These are phyloP conservation scores for Barnettozyma populi DNA, from an alignment of 805 yeast genomes.

Conservation along the genomic window DNA sequence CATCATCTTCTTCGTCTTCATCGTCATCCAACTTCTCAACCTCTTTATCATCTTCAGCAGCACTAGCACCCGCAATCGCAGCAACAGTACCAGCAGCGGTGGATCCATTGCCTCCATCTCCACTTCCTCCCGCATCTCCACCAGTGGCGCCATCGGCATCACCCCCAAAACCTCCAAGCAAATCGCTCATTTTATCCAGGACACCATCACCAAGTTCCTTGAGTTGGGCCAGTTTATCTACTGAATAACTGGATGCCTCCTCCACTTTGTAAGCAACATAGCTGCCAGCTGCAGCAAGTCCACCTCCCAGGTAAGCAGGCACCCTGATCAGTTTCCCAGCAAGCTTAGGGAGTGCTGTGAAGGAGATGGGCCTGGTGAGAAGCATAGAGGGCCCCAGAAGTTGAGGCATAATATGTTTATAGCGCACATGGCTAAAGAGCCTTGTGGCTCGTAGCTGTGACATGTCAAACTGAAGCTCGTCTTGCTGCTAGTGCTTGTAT, in stretches of 20 bases:
- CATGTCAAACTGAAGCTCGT: background rate
- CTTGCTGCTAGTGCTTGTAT: background rate
- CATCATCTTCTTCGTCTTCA: constrained; percentile 49
- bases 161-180: constrained; percentile 22
- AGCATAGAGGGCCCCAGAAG: constrained; percentile 2
- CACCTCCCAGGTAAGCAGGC: constrained; percentile 86
- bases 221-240: constrained; percentile 56
- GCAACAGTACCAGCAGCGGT: constrained; percentile 57
- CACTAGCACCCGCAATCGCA: constrained; percentile 39
- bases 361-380: constrained; percentile 18
- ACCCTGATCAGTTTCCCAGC: constrained; percentile 49
- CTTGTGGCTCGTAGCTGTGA: constrained; percentile 6
- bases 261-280: constrained; percentile 89
- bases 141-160: constrained; percentile 22
- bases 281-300: constrained; percentile 91
- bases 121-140: constrained; percentile 16
- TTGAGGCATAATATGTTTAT: background rate
- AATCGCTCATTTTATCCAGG: constrained; percentile 33
- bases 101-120: constrained; percentile 33
- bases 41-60: constrained; percentile 42
- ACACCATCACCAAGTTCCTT: constrained; percentile 57
- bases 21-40: constrained; percentile 33
- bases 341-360: constrained; percentile 42
- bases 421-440: constrained; percentile 5
- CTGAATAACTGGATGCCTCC: constrained; percentile 70